Base-by-base conservation (phyloP, 1,139 yeast genomes). In the Meyerozyma guilliermondii region DNA sequence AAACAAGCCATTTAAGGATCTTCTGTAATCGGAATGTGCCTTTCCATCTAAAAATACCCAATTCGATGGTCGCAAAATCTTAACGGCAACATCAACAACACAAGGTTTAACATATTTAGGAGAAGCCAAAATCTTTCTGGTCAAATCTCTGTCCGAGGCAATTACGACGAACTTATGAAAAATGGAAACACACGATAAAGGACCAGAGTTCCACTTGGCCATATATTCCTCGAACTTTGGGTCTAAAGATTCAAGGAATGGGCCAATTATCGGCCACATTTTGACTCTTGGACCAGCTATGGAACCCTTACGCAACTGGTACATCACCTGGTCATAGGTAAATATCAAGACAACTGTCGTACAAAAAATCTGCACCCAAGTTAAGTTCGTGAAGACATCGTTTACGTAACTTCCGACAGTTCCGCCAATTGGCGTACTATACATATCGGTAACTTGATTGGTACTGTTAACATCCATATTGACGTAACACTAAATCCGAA, bases 1-100 rank as follows among this genome's bases (percentile, higher is more conserved):
- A 66, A 92, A 92, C 47, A 92, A 74, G 8, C 96, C 95, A 61
- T 92, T 92, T 58, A 92, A 73, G 16, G 95, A 83, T 60, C 83
- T 82, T 66, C 98, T 82, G 69, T 91, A 92, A 65, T 92, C 98
- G 47, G 83, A 80, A 59, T 92, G 98, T 27, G 81, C 94, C 70
- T 89, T 88, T 53, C 98, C 98, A 60, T 92, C 98, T 58, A 89
- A 69, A 63, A 92, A 92, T 39, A 92, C 98, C 98, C 98, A 92
- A 71, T 91, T 92, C 41, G 92, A 75, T 38, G 98, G 97, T 65
- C 98, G 80, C 58, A 92, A 73, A 53, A 92, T 87, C 68, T 91
- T 92, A 52, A 81, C 74, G 17, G 98, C 98, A 43, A 89, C 98
- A 60, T 92, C 98, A 50, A 92, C 98, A 47, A 92, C 96, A 71